Evolutionary conservation across 225 moss, liverwort and hornwort genomes (phyloP).

Genomic region (Takakia lepidozioides): DNA sequence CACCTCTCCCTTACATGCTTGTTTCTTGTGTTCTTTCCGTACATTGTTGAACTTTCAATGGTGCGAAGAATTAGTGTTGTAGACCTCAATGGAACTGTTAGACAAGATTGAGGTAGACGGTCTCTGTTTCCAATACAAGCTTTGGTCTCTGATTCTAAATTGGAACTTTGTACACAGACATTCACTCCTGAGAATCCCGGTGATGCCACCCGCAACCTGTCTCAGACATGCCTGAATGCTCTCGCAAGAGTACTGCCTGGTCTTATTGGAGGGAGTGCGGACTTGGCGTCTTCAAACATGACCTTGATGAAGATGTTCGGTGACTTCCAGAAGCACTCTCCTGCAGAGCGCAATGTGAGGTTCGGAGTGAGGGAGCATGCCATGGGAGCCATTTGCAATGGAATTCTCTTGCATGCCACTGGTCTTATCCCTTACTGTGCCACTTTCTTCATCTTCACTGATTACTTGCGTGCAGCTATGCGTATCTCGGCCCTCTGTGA

Average conservation of each 20-base stretch:
- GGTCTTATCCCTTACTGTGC: slow-evolving; percentile 60
- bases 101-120: too few species aligned
- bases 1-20: too few species aligned
- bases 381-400: slow-evolving; percentile 56
- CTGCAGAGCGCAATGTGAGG: slow-evolving; percentile 43
- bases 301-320: slow-evolving; percentile 63
- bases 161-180: slow-evolving; percentile 10
- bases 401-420: slow-evolving; percentile 29
- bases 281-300: slow-evolving; percentile 53
- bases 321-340: slow-evolving; percentile 48
- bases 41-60: too few species aligned
- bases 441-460: slow-evolving; percentile 61
- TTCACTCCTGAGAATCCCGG: slow-evolving; percentile 34
- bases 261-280: slow-evolving; percentile 53
- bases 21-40: too few species aligned
- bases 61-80: too few species aligned
- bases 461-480: slow-evolving; percentile 46
- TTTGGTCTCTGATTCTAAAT: too few species aligned
- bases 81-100: too few species aligned
- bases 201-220: slow-evolving; percentile 54
- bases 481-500: slow-evolving; percentile 49
- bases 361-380: slow-evolving; percentile 58
- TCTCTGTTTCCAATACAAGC: too few species aligned
- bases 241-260: slow-evolving; percentile 42
- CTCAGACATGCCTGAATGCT: slow-evolving; percentile 44